Conservation (phyloP, 2,329 filamentous ascomycete species). For the Hymenoscyphus scutula region DNA sequence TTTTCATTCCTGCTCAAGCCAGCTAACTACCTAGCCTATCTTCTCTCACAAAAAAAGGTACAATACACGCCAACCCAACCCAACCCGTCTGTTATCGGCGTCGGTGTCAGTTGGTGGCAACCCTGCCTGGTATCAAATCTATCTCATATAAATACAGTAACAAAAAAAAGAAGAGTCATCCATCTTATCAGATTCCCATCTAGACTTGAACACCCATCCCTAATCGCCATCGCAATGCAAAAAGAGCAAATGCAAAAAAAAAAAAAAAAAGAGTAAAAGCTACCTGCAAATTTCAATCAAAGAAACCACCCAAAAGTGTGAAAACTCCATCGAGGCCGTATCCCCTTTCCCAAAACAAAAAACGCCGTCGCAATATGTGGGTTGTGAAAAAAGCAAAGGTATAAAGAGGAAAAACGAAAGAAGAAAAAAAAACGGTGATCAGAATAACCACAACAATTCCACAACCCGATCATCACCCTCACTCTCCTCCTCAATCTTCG, state of each 20-base stretch:
- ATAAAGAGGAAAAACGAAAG: neutral
- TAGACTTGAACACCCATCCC: neutral
- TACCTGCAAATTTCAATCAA: neutral
- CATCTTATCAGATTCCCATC: no score
- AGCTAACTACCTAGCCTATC: no score
- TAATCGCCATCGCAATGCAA: neutral
- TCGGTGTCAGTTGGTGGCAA: no score
- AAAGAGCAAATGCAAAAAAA: neutral
- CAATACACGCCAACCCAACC: no score
- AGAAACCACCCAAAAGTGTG: neutral
- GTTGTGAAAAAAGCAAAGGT: neutral
- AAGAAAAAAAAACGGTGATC: neutral
- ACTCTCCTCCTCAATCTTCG: neutral
- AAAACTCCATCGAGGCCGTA: neutral
- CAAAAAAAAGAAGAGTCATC: no score
- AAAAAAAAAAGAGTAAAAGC: no score
- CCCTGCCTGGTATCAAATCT: no score
- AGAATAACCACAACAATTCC: conserved; percentile 29
- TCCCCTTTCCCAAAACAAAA: neutral
- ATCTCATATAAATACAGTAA: no score
- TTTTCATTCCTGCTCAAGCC: no score
- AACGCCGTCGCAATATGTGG: neutral
- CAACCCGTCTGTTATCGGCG: no score
- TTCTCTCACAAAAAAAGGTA: no score
- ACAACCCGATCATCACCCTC: conserved; percentile 23